Evolutionary conservation across 495 filamentous ascomycete species (phyloP).

Genomic region (Xylaria curta): DNA sequence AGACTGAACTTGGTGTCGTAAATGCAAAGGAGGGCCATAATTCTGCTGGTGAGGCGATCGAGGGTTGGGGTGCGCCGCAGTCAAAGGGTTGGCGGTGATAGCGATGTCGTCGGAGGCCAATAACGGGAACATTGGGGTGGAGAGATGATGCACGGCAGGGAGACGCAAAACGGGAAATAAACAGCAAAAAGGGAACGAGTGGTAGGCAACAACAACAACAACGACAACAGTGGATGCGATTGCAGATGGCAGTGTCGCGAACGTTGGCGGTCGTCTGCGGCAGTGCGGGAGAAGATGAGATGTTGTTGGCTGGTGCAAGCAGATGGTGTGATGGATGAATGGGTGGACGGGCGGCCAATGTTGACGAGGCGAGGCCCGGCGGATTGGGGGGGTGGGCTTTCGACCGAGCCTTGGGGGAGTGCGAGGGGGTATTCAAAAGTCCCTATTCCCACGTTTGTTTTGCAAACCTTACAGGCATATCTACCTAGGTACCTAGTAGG

Average conservation of each 20-base stretch:
- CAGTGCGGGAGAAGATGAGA: constrained; percentile 5
- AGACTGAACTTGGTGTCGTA: constrained; percentile 35
- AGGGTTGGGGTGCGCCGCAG: constrained; percentile 31
- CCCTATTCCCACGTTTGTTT: not conserved
- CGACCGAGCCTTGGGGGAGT: too few relatives aligned
- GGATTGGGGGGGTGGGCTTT: not conserved
- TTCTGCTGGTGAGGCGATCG: constrained; percentile 31
- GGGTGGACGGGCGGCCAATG: not conserved
- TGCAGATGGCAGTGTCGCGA: constrained; percentile 25
- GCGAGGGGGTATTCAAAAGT: too few relatives aligned
- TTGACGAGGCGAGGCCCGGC: constrained; percentile 7
- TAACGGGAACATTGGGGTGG: constrained; percentile 42
- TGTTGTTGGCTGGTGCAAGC: constrained; percentile 6
- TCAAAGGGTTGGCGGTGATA: constrained; percentile 30
- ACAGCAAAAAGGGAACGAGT: not conserved
- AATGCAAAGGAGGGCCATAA: constrained; percentile 42
- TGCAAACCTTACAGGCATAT: not conserved
- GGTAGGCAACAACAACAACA: not conserved
- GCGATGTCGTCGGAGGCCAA: constrained; percentile 33
- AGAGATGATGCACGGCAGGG: constrained; percentile 30
- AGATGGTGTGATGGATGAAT: constrained; percentile 8
- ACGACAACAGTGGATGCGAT: constrained; percentile 4
- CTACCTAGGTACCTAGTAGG: not conserved
- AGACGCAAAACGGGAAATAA: not conserved
- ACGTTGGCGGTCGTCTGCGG: constrained; percentile 22